Evolutionary conservation across 371 early-diverging fungal species (phyloP).

Genomic region (Mucor sp.): DNA sequence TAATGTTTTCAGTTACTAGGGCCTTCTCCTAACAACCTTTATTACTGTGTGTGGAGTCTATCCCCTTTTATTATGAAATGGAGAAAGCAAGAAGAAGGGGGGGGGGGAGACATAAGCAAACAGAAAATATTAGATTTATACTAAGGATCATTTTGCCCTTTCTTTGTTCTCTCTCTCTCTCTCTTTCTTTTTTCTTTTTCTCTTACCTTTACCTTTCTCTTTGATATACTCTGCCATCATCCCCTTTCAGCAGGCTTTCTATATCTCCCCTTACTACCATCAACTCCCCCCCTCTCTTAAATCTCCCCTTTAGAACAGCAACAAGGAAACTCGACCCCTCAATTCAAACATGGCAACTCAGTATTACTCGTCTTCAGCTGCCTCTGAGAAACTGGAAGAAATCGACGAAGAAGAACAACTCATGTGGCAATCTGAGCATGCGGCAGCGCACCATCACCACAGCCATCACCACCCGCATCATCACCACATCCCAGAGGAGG

Average conservation of each 20-base stretch:
- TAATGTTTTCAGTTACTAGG: background rate
- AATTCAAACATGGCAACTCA: conserved; percentile 7
- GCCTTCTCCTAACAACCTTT: background rate
- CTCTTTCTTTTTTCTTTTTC: conserved; percentile 6
- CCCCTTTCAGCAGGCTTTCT: too few relatives aligned
- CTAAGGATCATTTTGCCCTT: background rate
- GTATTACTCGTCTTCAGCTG: conserved; percentile 13
- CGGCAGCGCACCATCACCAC: conserved; percentile 41
- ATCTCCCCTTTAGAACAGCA: background rate
- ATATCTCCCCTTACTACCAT: background rate
- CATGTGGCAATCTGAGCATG: conserved; percentile 19
- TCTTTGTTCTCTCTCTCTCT: conserved; percentile 2
- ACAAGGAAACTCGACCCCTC: background rate
- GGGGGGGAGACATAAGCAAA: background rate
- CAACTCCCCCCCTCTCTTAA: background rate
- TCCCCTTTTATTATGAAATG: background rate
- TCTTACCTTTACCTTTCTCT: background rate
- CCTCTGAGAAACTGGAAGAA: conserved; percentile 21
- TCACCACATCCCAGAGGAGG: conserved; percentile 55
- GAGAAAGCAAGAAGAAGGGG: background rate
- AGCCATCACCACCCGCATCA: conserved; percentile 50
- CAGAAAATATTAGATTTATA: background rate
- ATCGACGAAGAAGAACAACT: conserved; percentile 29
- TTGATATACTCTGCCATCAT: background rate
- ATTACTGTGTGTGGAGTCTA: background rate